A percentile compares a stretch with the other conserved stretches of the same genome.
phyloP scores from a whole-genome alignment of 495 filamentous ascomycete species.

The Penicillium mononematosum region DNA sequence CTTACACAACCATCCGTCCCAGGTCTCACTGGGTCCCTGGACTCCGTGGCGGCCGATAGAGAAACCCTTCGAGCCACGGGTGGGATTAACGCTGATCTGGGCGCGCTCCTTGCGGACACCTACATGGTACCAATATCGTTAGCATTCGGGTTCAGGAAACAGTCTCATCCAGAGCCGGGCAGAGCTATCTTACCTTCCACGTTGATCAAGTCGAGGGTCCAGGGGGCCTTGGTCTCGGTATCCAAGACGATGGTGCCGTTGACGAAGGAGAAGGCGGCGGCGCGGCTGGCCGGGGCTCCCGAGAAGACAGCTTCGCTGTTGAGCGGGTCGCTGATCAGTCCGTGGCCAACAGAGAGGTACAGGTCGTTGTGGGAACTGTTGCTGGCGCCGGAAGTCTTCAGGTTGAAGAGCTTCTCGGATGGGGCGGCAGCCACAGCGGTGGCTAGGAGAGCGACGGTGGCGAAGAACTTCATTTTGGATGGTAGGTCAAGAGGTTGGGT shows the following conservation, averaged over 20 bases:
- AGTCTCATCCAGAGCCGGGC: too few species aligned
- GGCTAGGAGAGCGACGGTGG: constrained; percentile 20
- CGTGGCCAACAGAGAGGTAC: constrained; percentile 16
- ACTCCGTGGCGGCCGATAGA: not conserved
- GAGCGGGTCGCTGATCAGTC: constrained; percentile 17
- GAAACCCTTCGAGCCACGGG: constrained; percentile 10
- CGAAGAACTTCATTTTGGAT: constrained; percentile 26
- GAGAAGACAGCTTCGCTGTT: constrained; percentile 26
- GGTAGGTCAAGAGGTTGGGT: not conserved
- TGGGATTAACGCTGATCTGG: constrained; percentile 11
- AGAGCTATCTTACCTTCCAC: constrained; percentile 7
- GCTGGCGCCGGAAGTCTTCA: constrained; percentile 20
- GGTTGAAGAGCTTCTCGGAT: constrained; percentile 22
- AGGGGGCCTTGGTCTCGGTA: constrained; percentile 14
- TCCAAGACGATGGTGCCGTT: constrained; percentile 21
- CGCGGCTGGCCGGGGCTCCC: constrained; percentile 6
- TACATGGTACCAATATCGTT: not conserved
- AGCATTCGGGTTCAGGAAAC: not conserved
- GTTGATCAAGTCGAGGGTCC: constrained; percentile 20
- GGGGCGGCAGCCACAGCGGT: constrained; percentile 19
- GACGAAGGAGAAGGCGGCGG: constrained; percentile 18
- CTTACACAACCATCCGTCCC: constrained; percentile 13
- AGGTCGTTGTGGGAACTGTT: constrained; percentile 18
- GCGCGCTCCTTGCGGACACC: constrained; percentile 8
- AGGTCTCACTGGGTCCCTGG: constrained; percentile 4